Base-by-base conservation (phyloP, 768 basidiomycete genomes). In the Boletus speciosus region DNA sequence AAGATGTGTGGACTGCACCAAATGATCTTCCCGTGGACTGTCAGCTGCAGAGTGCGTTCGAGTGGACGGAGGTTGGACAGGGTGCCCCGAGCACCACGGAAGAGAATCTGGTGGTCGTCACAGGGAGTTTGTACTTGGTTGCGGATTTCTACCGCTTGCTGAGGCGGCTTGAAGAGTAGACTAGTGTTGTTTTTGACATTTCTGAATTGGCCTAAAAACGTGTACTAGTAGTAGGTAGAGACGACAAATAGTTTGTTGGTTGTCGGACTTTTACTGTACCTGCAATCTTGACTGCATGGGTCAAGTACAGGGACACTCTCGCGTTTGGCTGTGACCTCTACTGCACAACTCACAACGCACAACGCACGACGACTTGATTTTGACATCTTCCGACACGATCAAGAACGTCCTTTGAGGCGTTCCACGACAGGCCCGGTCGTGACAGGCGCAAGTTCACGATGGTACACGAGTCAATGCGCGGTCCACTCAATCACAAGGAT, bases 51-150 rank as follows among this genome's bases (percentile, higher is more conserved):
- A 57, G 77, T 68, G 84, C 84, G 35, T 71, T 87, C n/a, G 61
- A 71, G n/a, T 79, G 77, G 73, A 71, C 73, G 21, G 67, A 69
- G 41, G 47, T 52, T 16, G 40, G n/a, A 38, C 57, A 51, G 12
- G 45, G 44, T 29, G 45, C 34, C 7, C 42, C 10, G 7, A 6
- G 31, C 31, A 9, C 16, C 11, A 50, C 54, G 29, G 52, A 57
- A 42, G 63, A 74, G 27, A 70, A 73, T n/a, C 63, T 93, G 49
- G 79, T 88, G 0, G 79, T 97, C 11, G 65, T 96, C 1, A 87
- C 92, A 23, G 97, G 96, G 37, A 98, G 97, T 71, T 68, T 98
- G 62, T 99, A 99, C 72, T 80, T 98, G 37, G 91, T 93, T 1
- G 93, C 93, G 10, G 96, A 98, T 73, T 84, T 95, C 51, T 97